Evolutionary conservation across 2,329 filamentous ascomycete species (phyloP), one percentile per base, ranked within the genome.

Genomic region (Calonectria crousiana): DNA sequence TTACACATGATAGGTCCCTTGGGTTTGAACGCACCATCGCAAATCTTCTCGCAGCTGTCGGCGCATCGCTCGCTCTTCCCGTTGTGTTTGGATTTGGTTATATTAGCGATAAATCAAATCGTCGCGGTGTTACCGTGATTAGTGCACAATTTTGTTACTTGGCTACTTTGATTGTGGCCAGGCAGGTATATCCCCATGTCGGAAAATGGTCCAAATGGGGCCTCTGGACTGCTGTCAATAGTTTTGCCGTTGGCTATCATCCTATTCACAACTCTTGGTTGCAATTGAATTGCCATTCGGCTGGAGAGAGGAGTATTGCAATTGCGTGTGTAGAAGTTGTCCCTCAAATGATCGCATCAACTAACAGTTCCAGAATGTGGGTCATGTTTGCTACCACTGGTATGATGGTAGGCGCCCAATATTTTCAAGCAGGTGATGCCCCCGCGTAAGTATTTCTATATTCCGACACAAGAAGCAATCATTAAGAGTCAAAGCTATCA

Each of bases 231-330:
- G 83, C 83, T 0, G 84, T 90, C 4, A 90, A 90, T 78, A 82
- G 82, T 2, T 85, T 90, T 47, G 87, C 88, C 0, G 89, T 90
- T 11, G 87, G 88, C 0, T 90, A 90, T 74, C 89, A 90, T 78
- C 88, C 88, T 0, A 84, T 88, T 0, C 88, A 90, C 69, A 90
- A 90, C 78, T 85, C 87, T 0, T 90, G 88, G 88, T 82, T 89
- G 23, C 87, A 89, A 77, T 80, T 90, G 9, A 90, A 90, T 75
- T 90, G 88, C 75, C 82, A 81, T 18, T 86, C 86, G 23, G 78
- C 72, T 28, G 65, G 56, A 20, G 74, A 75, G 34, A 41, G 72
- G 30, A 75, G 74, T 18, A 88, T 90, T 66, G 84, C 82, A 26
- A 86, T 90, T 60, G 88, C 89, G 83, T 88, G 76, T 76, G 86